Base-by-base conservation (phyloP, 306 rosid species). In the Medicago ruthenica region DNA sequence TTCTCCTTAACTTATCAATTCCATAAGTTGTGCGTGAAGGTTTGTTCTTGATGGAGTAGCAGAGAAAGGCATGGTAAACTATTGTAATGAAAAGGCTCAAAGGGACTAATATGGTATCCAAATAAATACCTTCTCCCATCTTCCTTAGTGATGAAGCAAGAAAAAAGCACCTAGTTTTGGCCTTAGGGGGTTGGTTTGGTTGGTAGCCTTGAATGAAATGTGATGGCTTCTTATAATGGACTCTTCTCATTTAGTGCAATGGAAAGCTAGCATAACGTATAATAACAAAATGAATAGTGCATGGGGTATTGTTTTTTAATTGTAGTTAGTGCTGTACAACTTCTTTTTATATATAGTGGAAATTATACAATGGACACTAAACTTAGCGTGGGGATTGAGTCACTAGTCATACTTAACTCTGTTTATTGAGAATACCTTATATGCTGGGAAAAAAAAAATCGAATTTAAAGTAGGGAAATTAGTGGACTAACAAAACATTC, bases 11-110 rank as follows among this genome's bases (percentile, higher is more conserved):
- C 76, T 80, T 71, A 50, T 87, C 45, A 83, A 86, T 36, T 45
- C 98, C 98, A 69, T 75, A 81, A 67, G 88, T 83, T 60, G 97
- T 87, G 12, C 9, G 54, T 36, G 83, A 83, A 69, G 97, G 96
- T 41, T 82, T 88, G 84, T 79, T 85, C 84, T 86, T 93, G 81
- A 89, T 79, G 76, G 21, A 53, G 65, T 83, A 83, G 83, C 89
- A 91, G 8, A 93, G 92, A 84, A 86, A 88, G 37, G 58, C 85
- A 83, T 93, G 97, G 82, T 93, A 91, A 31, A 87, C 90, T 3
- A 85, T 64, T 9, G 86, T 83, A 9, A 89, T 71, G 65, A 89
- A 83, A 40, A 93, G 47, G 64, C 97, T 91, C 41, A 88, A 9
- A 45, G 93, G 87, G 45, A 88, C 65, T 81, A 93, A 82, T 10